Percentiles rank a stretch among this genome's conserved stretches.
phyloP scores from a whole-genome alignment of 2,329 filamentous ascomycete species.

The Ceratocystiopsis minuta region DNA sequence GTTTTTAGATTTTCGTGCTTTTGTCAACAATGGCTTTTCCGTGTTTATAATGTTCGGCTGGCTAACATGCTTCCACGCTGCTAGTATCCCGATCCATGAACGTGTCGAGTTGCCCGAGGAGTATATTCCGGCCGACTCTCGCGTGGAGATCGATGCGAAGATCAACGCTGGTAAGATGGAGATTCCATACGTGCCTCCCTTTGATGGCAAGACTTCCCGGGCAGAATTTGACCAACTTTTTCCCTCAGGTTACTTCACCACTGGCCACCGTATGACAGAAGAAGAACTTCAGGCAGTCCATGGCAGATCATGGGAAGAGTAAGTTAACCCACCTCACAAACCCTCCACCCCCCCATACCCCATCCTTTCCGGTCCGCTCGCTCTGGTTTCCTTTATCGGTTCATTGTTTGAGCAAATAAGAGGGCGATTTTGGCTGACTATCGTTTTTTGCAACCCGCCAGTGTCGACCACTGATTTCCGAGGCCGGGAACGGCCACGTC shows the following conservation, averaged over 20 bases:
- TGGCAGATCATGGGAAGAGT: slow-evolving; percentile 82
- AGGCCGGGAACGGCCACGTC: too few species aligned
- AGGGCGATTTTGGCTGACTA: too few species aligned
- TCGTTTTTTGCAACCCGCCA: too few species aligned
- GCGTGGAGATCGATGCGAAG: slow-evolving; percentile 98
- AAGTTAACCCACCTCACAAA: slow-evolving; percentile 13
- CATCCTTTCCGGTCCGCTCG: neutral
- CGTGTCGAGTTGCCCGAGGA: slow-evolving; percentile 83
- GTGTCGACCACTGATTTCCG: too few species aligned
- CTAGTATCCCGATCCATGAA: slow-evolving; percentile 67
- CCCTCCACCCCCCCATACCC: neutral
- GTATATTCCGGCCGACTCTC: slow-evolving; percentile 82
- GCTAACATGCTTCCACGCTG: slow-evolving; percentile 4
- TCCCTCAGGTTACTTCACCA: slow-evolving; percentile 51
- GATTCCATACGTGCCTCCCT: neutral
- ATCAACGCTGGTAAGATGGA: slow-evolving; percentile 79
- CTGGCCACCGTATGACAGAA: slow-evolving; percentile 72
- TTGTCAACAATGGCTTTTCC: too few species aligned
- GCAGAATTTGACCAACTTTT: neutral
- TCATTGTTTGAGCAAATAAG: slow-evolving; percentile 1
- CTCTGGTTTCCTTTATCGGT: neutral
- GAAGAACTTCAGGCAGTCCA: slow-evolving; percentile 74
- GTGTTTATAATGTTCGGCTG: neutral
- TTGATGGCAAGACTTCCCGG: neutral
- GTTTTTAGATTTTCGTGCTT: neutral